Percentiles rank a stretch among this genome's conserved stretches.
Evolutionary conservation across 495 filamentous ascomycete species (phyloP).

Genomic region (Amniculicola lignicola): DNA sequence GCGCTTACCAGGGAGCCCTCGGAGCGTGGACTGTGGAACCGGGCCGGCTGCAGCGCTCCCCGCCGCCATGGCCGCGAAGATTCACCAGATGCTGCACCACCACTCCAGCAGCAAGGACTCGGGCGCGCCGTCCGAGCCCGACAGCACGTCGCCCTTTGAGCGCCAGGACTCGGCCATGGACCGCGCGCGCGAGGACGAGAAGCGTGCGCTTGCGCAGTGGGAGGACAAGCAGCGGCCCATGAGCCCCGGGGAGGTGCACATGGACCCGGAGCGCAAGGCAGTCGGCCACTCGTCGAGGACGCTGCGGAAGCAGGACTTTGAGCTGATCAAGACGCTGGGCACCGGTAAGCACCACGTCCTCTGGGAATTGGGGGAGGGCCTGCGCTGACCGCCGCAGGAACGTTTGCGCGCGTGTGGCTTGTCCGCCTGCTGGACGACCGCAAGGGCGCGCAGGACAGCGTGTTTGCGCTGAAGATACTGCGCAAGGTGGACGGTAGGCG

Average conservation of each 20-base stretch:
- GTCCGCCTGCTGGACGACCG: conserved; percentile 53
- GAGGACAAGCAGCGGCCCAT: conserved; percentile 46
- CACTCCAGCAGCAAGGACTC: conserved; percentile 5
- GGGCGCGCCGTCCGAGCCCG: background rate
- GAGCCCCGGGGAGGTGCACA: conserved; percentile 53
- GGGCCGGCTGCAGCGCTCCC: too few species aligned
- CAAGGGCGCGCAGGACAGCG: conserved; percentile 51
- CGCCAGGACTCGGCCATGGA: conserved; percentile 28
- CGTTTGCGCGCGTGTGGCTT: conserved; percentile 93
- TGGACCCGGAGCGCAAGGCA: conserved; percentile 55
- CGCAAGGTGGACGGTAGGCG: conserved; percentile 75
- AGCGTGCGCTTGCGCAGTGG: conserved; percentile 48
- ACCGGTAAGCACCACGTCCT: conserved; percentile 57
- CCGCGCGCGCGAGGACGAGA: conserved; percentile 48
- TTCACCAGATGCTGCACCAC: conserved; percentile 14
- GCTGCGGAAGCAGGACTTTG: conserved; percentile 69
- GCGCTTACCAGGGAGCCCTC: too few species aligned
- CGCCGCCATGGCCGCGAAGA: conserved; percentile 30
- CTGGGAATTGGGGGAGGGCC: background rate
- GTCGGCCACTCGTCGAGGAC: conserved; percentile 55
- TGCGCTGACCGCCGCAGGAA: conserved; percentile 60
- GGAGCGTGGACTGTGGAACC: too few species aligned
- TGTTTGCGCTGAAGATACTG: conserved; percentile 91
- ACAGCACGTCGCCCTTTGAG: background rate
- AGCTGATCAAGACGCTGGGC: conserved; percentile 83